Base-by-base conservation (phyloP, 495 filamentous ascomycete species). In the Lindgomyces ingoldianus region DNA sequence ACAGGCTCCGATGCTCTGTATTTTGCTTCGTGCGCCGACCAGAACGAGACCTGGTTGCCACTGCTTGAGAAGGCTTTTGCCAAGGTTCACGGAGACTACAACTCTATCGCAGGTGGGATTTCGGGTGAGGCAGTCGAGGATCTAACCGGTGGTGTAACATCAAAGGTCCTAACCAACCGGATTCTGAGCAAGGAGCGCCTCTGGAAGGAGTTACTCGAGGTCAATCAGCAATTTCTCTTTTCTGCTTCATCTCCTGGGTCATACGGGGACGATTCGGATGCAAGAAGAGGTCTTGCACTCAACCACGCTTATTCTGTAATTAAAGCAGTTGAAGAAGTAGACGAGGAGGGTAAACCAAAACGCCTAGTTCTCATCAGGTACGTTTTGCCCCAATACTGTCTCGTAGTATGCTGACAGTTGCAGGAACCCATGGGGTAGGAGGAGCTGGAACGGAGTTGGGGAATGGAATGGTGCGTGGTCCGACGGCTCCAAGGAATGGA, bases 41-140 rank as follows among this genome's bases (percentile, higher is more conserved):
- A 84, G 22, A 92, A 95, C 68, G 93, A 97, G 77, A 98, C 91
- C 0, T 98, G 93, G 93, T 78, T 98, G 18, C 93, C 93, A 0
- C 76, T 98, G 46, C 83, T 98, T 3, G 93, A 98, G 72, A 98
- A 98, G 74, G 93, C 93, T 0, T 98, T 93, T 75, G 93, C 93
- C 42, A 98, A 98, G 74, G 91, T 91, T 10, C 93, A 98, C 70
- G 91, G 91, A 2, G 90, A 94, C 71, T 96, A 88, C 68, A 80
- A 84, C 14, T 81, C 91, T 0, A 91, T 96, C 49, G 84, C 91
- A 60, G 91, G 91, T 18, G 93, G 92, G 1, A 91, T 84, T 70
- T 87, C 87, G 24, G 91, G 86, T 12, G 93, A 98, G 72, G 93
- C 85, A 0, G 85, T 97, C 45, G 93, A 98, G 74, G 93, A 98